Conservation (phyloP, 139 green algal species). For the Penium margaritaceum region DNA sequence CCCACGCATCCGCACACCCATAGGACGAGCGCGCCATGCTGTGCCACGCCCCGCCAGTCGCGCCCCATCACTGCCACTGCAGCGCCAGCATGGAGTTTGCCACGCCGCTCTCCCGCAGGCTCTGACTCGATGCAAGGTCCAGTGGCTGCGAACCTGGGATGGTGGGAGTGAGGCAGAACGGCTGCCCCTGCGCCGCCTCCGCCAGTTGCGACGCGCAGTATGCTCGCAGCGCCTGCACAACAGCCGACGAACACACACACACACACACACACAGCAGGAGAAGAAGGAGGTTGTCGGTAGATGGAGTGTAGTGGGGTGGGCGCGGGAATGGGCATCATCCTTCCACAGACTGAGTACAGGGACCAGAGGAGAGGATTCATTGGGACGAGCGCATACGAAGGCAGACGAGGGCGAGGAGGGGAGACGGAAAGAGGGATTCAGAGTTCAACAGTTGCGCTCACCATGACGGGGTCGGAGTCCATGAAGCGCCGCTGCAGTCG, state of each 20-base stretch:
- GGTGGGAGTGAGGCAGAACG: slow-evolving; percentile 22
- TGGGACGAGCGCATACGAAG: not conserved
- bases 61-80: too few relatives aligned
- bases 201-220: slow-evolving; percentile 35
- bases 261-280: slow-evolving; percentile 1
- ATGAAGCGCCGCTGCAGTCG: slow-evolving; percentile 60
- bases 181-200: slow-evolving; percentile 17
- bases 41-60: too few relatives aligned
- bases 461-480: slow-evolving; percentile 21
- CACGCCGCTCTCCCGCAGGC: not conserved
- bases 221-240: slow-evolving; percentile 29
- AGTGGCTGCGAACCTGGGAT: slow-evolving; percentile 28
- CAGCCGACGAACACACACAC: too few relatives aligned
- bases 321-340: not conserved
- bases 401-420: not conserved
- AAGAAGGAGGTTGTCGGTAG: not conserved
- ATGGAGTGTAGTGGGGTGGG: not conserved
- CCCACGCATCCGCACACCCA: too few relatives aligned
- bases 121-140: not conserved
- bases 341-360: not conserved
- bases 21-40: too few relatives aligned
- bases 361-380: not conserved
- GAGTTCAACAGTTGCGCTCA: not conserved
- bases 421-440: not conserved
- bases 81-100: slow-evolving; percentile 34